A percentile compares a stretch with the other conserved stretches of the same genome.
Conservation (phyloP, 2,329 filamentous ascomycete species). For the Fusarium euwallaceae region DNA sequence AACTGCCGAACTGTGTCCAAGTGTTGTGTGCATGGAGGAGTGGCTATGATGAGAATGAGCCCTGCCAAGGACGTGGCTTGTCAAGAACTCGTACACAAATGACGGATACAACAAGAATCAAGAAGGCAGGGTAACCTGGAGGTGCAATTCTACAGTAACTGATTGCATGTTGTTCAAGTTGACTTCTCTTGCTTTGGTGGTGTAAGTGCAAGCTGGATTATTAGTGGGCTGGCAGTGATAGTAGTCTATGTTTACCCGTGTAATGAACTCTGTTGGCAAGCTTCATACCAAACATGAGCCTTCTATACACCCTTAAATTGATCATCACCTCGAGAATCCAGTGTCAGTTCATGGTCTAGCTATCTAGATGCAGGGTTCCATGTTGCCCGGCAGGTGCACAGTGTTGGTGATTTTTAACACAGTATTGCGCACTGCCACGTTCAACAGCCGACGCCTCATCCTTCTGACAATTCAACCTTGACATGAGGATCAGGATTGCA, state of each 20-base stretch:
- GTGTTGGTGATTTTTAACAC: not conserved
- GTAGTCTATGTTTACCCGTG: not conserved
- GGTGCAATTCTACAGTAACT: no score
- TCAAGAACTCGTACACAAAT: not conserved
- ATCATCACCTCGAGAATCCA: not conserved
- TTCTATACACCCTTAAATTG: not conserved
- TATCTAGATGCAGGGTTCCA: not conserved
- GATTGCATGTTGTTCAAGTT: not conserved
- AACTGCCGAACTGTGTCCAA: not conserved
- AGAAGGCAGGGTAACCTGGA: no score
- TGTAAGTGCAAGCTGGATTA: not conserved
- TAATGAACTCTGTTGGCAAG: no score
- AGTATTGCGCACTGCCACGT: not conserved
- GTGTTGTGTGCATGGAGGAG: not conserved
- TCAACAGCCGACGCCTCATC: not conserved
- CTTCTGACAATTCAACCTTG: not conserved
- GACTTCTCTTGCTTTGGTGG: not conserved
- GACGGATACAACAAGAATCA: not conserved
- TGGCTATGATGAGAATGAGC: not conserved
- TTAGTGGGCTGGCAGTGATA: not conserved
- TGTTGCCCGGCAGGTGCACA: not conserved
- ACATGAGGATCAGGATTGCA: conserved; percentile 2
- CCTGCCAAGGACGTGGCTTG: not conserved
- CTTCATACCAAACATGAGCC: not conserved
- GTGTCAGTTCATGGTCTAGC: no score